phyloP scores from a whole-genome alignment of 2,329 filamentous ascomycete species.

The Ceratocystis cubensis region DNA sequence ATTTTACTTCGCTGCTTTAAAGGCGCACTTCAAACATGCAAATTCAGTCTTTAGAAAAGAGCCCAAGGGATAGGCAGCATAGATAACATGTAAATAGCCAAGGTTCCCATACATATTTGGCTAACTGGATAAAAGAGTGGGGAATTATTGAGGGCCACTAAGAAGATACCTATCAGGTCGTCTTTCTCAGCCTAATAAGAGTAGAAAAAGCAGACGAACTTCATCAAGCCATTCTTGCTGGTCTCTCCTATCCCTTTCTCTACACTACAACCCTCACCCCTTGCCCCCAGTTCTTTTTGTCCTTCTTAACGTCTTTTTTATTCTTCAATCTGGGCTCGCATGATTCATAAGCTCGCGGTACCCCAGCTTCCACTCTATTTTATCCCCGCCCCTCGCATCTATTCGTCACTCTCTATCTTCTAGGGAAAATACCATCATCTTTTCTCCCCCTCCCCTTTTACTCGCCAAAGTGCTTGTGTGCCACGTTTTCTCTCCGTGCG shows the following conservation, averaged over 20 bases:
- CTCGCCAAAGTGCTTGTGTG: neutral
- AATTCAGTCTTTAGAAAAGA: neutral
- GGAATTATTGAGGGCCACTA: neutral
- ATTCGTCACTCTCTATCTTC: neutral
- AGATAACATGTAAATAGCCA: neutral
- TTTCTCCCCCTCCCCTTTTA: neutral
- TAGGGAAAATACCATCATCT: neutral
- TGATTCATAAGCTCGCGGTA: neutral
- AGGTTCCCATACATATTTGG: no score
- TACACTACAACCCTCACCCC: neutral
- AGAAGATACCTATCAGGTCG: neutral
- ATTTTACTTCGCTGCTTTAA: neutral
- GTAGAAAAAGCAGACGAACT: neutral
- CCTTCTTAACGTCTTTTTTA: neutral
- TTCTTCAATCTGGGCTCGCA: neutral
- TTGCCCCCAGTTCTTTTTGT: neutral
- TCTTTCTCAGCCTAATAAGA: neutral
- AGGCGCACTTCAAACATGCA: neutral
- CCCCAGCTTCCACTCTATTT: neutral
- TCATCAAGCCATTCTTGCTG: neutral
- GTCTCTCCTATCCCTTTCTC: neutral
- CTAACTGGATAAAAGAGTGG: neutral
- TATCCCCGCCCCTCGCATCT: neutral
- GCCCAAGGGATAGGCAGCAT: neutral
- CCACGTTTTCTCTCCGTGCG: slow-evolving; percentile 5